phyloP scores from a whole-genome alignment of 2,329 filamentous ascomycete species.

The Colletotrichum euphorbiae region DNA sequence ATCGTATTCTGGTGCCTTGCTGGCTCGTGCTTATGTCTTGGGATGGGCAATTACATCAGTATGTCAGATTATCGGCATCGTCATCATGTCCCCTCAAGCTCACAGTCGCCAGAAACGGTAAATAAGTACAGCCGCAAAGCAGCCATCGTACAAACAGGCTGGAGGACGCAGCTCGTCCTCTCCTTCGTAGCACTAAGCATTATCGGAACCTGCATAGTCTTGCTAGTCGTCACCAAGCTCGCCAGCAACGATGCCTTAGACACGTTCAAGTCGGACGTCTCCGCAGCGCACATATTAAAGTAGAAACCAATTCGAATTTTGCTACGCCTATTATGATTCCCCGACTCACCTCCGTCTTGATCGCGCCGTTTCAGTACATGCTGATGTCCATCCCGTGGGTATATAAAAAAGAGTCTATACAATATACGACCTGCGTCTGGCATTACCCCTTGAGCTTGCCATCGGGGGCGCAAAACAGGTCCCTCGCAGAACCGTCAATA shows the following conservation, averaged over 20 bases:
- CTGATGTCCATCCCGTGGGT: slow-evolving; percentile 32
- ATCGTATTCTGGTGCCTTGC: slow-evolving; percentile 89
- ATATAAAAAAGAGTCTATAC: slow-evolving; percentile 37
- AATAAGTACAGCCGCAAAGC: slow-evolving; percentile 82
- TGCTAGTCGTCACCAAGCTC: slow-evolving; percentile 64
- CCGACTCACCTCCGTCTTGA: background rate
- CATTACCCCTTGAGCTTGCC: slow-evolving; percentile 46
- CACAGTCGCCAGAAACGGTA: slow-evolving; percentile 66
- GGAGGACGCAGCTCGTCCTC: slow-evolving; percentile 87
- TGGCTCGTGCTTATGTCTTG: slow-evolving; percentile 79
- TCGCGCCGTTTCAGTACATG: slow-evolving; percentile 22
- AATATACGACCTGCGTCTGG: slow-evolving; percentile 37
- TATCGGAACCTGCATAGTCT: slow-evolving; percentile 72
- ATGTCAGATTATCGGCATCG: slow-evolving; percentile 46
- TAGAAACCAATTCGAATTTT: background rate
- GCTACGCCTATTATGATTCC: slow-evolving; percentile 14
- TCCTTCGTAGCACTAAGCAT: slow-evolving; percentile 71
- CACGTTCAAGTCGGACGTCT: background rate
- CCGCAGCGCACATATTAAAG: slow-evolving; percentile 9
- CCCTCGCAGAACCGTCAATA: slow-evolving; percentile 58
- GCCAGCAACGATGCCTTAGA: slow-evolving; percentile 5
- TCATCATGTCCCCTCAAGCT: background rate
- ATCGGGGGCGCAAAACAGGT: slow-evolving; percentile 71
- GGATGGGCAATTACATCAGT: slow-evolving; percentile 88
- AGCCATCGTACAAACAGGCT: slow-evolving; percentile 92